These are phyloP conservation scores for Phyllostachys edulis DNA, from an alignment of 176 grass and related monocot genomes.

Conservation along the genomic window DNA sequence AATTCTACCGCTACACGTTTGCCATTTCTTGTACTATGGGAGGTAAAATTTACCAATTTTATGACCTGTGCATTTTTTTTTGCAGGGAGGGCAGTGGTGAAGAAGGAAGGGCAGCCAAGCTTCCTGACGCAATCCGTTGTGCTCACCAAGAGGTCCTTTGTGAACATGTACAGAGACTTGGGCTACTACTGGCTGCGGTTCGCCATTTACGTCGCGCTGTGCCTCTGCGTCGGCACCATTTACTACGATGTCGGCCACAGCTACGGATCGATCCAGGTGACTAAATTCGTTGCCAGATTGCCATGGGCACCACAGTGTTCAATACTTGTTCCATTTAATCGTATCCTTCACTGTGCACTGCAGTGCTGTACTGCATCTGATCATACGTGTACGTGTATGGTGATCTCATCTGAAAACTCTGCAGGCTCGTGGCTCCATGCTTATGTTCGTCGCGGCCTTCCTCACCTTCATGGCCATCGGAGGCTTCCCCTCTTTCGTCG, in stretches of 20 bases:
- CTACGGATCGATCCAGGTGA: slow-evolving; percentile 80
- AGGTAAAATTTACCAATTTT: background rate
- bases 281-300: background rate
- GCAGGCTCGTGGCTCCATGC: slow-evolving; percentile 84
- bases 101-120: slow-evolving; percentile 58
- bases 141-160: slow-evolving; percentile 83
- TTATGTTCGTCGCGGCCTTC: slow-evolving; percentile 80
- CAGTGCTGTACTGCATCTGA: background rate
- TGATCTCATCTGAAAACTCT: background rate
- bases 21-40: background rate
- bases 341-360: background rate
- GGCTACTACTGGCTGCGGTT: slow-evolving; percentile 96
- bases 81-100: slow-evolving; percentile 57
- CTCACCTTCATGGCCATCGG: slow-evolving; percentile 98
- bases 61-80: background rate
- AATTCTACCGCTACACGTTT: background rate
- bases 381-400: background rate
- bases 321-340: background rate
- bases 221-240: slow-evolving; percentile 76
- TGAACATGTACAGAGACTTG: slow-evolving; percentile 94
- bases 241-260: slow-evolving; percentile 62
- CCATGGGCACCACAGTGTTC: background rate
- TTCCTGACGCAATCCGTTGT: slow-evolving; percentile 67
- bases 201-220: slow-evolving; percentile 66
- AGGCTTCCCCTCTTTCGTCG: slow-evolving; percentile 92